Conservation (phyloP, 192 early-diverging fungal species). For the Coemansia umbellata region DNA sequence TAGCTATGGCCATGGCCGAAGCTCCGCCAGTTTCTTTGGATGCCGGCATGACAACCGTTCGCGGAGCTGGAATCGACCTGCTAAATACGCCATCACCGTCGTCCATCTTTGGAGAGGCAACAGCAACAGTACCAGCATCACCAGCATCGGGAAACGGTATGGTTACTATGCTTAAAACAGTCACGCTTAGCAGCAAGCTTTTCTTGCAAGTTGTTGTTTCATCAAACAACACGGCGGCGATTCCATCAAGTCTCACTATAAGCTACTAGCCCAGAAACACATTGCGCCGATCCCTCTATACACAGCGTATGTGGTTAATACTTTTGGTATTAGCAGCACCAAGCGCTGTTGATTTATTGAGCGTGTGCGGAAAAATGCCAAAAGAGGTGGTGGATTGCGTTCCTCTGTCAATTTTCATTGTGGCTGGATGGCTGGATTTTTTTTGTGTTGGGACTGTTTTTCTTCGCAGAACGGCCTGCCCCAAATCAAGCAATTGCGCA, state of each 20-base stretch:
- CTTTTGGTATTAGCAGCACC: too few species aligned
- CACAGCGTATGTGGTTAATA: too few species aligned
- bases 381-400: too few species aligned
- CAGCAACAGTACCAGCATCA: neutral
- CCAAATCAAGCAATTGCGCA: too few species aligned
- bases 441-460: too few species aligned
- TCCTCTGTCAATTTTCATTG: too few species aligned
- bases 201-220: slow-evolving; percentile 35
- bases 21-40: slow-evolving; percentile 1
- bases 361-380: too few species aligned
- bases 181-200: slow-evolving; percentile 27
- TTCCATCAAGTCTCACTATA: slow-evolving; percentile 34
- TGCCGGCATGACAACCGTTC: neutral
- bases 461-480: too few species aligned
- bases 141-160: neutral
- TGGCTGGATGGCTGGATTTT: too few species aligned
- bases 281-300: too few species aligned
- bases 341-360: too few species aligned
- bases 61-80: slow-evolving; percentile 3
- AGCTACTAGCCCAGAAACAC: slow-evolving; percentile 20
- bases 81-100: neutral
- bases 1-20: slow-evolving; percentile 19
- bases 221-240: slow-evolving; percentile 35
- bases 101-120: neutral
- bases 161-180: slow-evolving; percentile 23